These are phyloP conservation scores for Hypoxylon sp. DNA, from an alignment of 2,329 filamentous ascomycete species.

Conservation along the genomic window DNA sequence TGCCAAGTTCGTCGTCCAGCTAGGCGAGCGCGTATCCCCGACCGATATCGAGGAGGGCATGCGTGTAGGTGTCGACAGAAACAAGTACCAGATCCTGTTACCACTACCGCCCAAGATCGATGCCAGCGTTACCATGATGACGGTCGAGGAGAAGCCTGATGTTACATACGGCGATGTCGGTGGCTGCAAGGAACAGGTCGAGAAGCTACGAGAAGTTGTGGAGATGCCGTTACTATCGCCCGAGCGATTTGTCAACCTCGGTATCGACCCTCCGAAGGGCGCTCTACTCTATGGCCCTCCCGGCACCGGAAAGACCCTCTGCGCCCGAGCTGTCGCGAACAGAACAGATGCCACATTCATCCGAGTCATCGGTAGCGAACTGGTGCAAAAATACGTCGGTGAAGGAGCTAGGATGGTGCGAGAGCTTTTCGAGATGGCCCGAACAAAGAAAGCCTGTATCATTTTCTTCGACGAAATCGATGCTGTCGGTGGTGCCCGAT, in stretches of 20 bases:
- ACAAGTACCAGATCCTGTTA: constrained; percentile 99
- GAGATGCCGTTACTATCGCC: constrained; percentile 98
- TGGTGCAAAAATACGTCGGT: constrained; percentile 99
- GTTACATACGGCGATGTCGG: constrained; percentile 99
- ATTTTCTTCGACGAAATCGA: constrained; percentile 99
- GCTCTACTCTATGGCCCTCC: constrained; percentile 96
- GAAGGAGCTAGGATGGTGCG: constrained; percentile 98
- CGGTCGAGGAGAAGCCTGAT: constrained; percentile 99
- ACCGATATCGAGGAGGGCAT: constrained; percentile 99
- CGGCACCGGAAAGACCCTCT: constrained; percentile 99
- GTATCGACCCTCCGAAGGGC: constrained; percentile 98
- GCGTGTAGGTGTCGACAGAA: constrained; percentile 97
- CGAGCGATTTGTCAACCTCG: constrained; percentile 97
- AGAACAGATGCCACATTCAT: constrained; percentile 99
- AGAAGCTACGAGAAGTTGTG: constrained; percentile 98
- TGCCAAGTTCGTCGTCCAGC: constrained; percentile 98
- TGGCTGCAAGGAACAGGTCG: constrained; percentile 99
- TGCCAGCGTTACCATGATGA: constrained; percentile 99
- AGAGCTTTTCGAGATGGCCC: constrained; percentile 98
- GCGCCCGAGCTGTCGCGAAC: constrained; percentile 96
- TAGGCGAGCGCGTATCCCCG: constrained; percentile 95
- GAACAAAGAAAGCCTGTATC: constrained; percentile 99
- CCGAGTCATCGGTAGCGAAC: constrained; percentile 95
- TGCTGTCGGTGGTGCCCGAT: constrained; percentile 93
- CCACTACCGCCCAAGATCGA: constrained; percentile 98